phyloP scores from a whole-genome alignment of 2,329 filamentous ascomycete genomes.

The Penicillium fuscoglaucum region DNA sequence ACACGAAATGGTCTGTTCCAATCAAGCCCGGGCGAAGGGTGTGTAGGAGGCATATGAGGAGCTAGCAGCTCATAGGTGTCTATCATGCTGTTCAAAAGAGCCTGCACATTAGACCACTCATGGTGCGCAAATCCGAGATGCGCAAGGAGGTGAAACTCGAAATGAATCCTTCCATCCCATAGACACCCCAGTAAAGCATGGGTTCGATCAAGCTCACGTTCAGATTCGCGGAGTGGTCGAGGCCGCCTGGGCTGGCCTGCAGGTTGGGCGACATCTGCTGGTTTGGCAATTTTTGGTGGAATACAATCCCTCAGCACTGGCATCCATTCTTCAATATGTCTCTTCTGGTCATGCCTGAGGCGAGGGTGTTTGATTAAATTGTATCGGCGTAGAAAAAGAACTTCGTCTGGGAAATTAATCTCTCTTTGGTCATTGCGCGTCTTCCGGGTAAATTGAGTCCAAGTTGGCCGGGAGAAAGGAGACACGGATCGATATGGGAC shows the following conservation, averaged over 20 bases:
- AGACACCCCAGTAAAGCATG: conserved; percentile 36
- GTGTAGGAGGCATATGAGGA: conserved; percentile 17
- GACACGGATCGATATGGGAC: conserved; percentile 11
- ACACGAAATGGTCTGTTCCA: conserved; percentile 13
- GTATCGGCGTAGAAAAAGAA: conserved; percentile 23
- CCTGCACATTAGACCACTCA: conserved; percentile 44
- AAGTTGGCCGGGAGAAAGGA: conserved; percentile 9
- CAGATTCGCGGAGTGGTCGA: conserved; percentile 15
- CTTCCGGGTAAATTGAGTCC: conserved; percentile 1
- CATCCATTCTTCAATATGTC: conserved; percentile 37
- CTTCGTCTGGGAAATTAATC: conserved; percentile 19
- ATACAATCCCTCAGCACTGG: conserved; percentile 37
- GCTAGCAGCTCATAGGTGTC: conserved; percentile 35
- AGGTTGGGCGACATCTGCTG: neutral
- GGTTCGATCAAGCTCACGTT: conserved; percentile 26
- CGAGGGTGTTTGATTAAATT: conserved; percentile 13
- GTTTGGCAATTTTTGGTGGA: conserved; percentile 15
- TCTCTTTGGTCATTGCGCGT: conserved; percentile 6
- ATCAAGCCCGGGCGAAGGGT: conserved; percentile 11
- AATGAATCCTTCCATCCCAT: conserved; percentile 29
- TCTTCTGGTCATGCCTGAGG: conserved; percentile 21
- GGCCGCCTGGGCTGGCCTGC: conserved; percentile 1
- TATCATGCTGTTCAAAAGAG: conserved; percentile 41
- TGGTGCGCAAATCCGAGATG: conserved; percentile 43
- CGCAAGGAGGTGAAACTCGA: conserved; percentile 39